Base-by-base conservation (phyloP, 257 asterid genomes). In the Datura wrightii region DNA sequence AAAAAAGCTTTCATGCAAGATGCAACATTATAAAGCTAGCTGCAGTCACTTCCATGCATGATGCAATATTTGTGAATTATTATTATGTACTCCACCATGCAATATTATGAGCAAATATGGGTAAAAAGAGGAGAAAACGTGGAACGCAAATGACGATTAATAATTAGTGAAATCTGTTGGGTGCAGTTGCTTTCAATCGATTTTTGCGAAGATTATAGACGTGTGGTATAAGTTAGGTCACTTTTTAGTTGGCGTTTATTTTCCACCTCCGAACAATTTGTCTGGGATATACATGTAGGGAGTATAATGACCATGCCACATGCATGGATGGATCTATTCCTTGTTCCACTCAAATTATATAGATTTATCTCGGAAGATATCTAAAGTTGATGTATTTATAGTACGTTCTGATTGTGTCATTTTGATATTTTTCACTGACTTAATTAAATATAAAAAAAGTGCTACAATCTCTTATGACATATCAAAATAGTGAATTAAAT, bases 161-260 rank as follows among this genome's bases (percentile, higher is more conserved):
- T 3, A 48, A 24, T 24, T 24, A 24, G 31, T 24, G 31, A 24
- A 24, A 24, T 24, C 31, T 24, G 31, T 24, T 24, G 31, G 31
- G 1, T 24, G 31, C 31, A 24, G 82, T 76, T 76, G 82, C 44
- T 50, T 76, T 76, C 81, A 76, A 7, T 50, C 16, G 62, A 76
- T 76, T 76, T 31, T 14, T 31, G 6, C 50, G 46, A 52, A 52
- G 82, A 76, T 76, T 50, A 3, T 76, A 76, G 7, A 50, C 44
- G 31, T 76, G 3, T 52, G 31, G 31, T 52, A 31, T 50, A 76
- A 76, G 82, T 76, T 34, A 76, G 50, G n/a, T 52, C 34, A 24
- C 60, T 48, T 74, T 24, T 34, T 65, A 10, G 18, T 34, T 65
- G 72, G 44, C 14, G n/a, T 65, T 34, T 65, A 34, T 65, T 13